Conservation (phyloP, 2,329 filamentous ascomycete species). For the Alternaria incomplexa region DNA sequence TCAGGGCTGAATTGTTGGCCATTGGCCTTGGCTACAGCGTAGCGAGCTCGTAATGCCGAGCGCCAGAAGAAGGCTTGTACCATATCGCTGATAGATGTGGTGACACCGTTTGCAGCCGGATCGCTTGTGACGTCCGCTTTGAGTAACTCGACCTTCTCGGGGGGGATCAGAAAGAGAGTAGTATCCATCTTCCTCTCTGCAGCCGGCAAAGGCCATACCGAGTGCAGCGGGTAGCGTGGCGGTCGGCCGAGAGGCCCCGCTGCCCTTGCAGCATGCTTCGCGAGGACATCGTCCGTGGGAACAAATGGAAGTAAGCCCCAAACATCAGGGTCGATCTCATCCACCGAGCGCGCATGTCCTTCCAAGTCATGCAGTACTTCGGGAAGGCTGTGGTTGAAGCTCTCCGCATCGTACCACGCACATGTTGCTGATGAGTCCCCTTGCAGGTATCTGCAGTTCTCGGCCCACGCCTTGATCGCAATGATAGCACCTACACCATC, state of each 20-base stretch:
- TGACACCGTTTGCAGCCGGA: slow-evolving; percentile 24
- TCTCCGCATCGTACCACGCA: slow-evolving; percentile 27
- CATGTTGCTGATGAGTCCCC: slow-evolving; percentile 26
- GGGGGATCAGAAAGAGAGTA: slow-evolving; percentile 42
- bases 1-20: slow-evolving; percentile 13
- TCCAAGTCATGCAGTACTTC: slow-evolving; percentile 26
- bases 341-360: slow-evolving; percentile 14
- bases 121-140: slow-evolving; percentile 39
- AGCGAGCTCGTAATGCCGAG: slow-evolving; percentile 43
- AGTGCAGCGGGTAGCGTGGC: slow-evolving; percentile 32
- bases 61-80: slow-evolving; percentile 53
- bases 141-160: slow-evolving; percentile 35
- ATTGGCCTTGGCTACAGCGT: slow-evolving; percentile 38
- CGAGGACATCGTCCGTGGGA: slow-evolving; percentile 17
- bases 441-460: slow-evolving; percentile 31
- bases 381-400: slow-evolving; percentile 30
- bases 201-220: slow-evolving; percentile 38
- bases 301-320: slow-evolving; percentile 30
- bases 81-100: slow-evolving; percentile 48
- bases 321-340: slow-evolving; percentile 21
- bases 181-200: slow-evolving; percentile 36
- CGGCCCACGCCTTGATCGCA: slow-evolving; percentile 30
- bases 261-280: background rate
- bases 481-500: slow-evolving; percentile 32
- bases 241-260: slow-evolving; percentile 1